Evolutionary conservation across 2,329 filamentous ascomycete genomes (phyloP).

Genomic region (Alternaria ventricosa): DNA sequence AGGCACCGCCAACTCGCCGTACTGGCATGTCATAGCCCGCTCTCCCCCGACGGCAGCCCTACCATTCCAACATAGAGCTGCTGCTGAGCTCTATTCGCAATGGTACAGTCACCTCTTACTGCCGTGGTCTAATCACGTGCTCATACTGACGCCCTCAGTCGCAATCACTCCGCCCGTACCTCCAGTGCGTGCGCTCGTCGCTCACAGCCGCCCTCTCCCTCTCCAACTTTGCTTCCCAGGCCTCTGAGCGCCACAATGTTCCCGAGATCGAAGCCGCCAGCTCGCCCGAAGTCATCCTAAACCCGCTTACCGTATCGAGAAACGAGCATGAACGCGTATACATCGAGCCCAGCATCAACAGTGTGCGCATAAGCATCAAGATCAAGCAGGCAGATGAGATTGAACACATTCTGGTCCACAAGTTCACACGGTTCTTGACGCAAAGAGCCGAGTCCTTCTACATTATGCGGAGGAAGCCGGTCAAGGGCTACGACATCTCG

Average conservation of each 20-base stretch:
- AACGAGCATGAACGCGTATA: conserved; percentile 98
- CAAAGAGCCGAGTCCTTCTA: conserved; percentile 97
- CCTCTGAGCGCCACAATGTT: conserved; percentile 95
- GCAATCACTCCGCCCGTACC: conserved; percentile 95
- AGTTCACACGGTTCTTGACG: conserved; percentile 95
- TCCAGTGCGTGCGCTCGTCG: conserved; percentile 93
- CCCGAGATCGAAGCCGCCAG: conserved; percentile 94
- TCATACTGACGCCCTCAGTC: conserved; percentile 63
- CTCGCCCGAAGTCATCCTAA: conserved; percentile 91
- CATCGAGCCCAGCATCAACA: conserved; percentile 97
- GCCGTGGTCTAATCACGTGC: not conserved
- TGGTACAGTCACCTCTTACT: conserved; percentile 30
- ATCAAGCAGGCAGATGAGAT: conserved; percentile 99
- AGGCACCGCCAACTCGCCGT: conserved; percentile 33
- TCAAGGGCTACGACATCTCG: conserved; percentile 98
- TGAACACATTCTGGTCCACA: conserved; percentile 96
- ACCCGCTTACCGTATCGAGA: conserved; percentile 85
- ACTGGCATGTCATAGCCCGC: conserved; percentile 41
- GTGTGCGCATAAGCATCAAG: conserved; percentile 94
- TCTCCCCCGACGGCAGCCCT: conserved; percentile 23
- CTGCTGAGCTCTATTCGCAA: conserved; percentile 27
- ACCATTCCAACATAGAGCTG: conserved; percentile 24
- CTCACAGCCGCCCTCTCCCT: conserved; percentile 92
- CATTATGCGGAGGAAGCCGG: conserved; percentile 90
- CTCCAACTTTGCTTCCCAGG: conserved; percentile 97